Evolutionary conservation across 129 eudicot genomes (phyloP).

Genomic region (Artemisia annua): DNA sequence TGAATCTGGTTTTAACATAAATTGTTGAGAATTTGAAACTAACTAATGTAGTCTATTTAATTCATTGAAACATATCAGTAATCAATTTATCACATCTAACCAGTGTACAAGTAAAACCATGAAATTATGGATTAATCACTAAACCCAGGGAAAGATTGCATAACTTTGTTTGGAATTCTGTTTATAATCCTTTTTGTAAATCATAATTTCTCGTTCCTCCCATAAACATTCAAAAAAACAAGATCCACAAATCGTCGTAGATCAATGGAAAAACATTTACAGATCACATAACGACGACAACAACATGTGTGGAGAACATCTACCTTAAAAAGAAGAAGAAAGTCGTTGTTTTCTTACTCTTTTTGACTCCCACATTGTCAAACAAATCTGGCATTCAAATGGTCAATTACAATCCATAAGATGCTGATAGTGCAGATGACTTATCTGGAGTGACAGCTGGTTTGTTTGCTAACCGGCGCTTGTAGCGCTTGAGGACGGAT

Average conservation of each 20-base stretch:
- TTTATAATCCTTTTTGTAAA: not conserved
- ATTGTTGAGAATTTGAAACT: too few species aligned
- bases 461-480: constrained; percentile 68
- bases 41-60: too few species aligned
- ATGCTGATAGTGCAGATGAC: constrained; percentile 15
- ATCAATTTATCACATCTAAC: too few species aligned
- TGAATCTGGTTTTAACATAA: too few species aligned
- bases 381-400: constrained; percentile 9
- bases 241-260: not conserved
- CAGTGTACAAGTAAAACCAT: too few species aligned
- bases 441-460: constrained; percentile 43
- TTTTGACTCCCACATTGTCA: constrained; percentile 22
- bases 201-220: constrained; percentile 4
- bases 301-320: constrained; percentile 10
- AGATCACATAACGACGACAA: constrained; percentile 28
- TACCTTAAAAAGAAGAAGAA: constrained; percentile 19
- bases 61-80: too few species aligned
- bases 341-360: constrained; percentile 18
- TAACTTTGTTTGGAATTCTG: constrained; percentile 11
- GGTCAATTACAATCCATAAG: constrained; percentile 28
- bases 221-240: constrained; percentile 20
- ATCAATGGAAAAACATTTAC: constrained; percentile 31
- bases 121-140: not conserved
- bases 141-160: not conserved
- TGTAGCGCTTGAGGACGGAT: constrained; percentile 88